Base-by-base conservation (phyloP, 2,329 filamentous ascomycete species). In the Penicillium expansum region DNA sequence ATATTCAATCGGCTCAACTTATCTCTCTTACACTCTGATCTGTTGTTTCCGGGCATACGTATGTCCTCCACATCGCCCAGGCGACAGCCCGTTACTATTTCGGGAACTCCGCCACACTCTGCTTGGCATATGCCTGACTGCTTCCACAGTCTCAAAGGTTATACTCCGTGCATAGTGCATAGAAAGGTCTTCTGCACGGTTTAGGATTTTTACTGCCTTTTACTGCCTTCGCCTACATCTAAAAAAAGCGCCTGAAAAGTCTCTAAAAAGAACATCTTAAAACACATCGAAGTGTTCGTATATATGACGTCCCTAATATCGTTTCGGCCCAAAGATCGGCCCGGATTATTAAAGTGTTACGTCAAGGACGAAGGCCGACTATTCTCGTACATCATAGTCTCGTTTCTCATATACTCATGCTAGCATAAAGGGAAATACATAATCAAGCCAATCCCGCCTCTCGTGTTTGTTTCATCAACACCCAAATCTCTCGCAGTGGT, bases 401-500 rank as follows among this genome's bases (percentile, higher is more conserved):
- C 48, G 22, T 58, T n/a, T 52, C 49, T 55, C 57, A 37, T 62
- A 38, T 43, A 45, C 13, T 48, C 39, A 52, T 50, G 30, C 20
- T 55, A 30, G 41, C 10, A 41, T 47, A n/a, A 24, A 48, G 14
- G 14, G n/a, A 24, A 24, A 9, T 43, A 5, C 39, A 30, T 14
- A 16, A 39, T 50, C 47, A 44, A n/a, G 14, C 44, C 51, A 63
- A 69, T 77, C 59, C 77, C 70, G 29, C 74, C 72, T 18, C 66
- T 71, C 42, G 70, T 72, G 33, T 75, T 74, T 27, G 76, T 82
- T 44, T 71, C 71, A 43, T 64, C 69, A 30, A 73, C 68, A 24
- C 72, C 76, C 48, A 71, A 66, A 37, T 61, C 65, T 35, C 66
- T 75, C 56, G 61, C 57, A 62, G 69, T 0, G 83, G 83, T 77